These are phyloP conservation scores for Neonectria faginata DNA, from an alignment of 2,329 filamentous ascomycete species.

Conservation along the genomic window DNA sequence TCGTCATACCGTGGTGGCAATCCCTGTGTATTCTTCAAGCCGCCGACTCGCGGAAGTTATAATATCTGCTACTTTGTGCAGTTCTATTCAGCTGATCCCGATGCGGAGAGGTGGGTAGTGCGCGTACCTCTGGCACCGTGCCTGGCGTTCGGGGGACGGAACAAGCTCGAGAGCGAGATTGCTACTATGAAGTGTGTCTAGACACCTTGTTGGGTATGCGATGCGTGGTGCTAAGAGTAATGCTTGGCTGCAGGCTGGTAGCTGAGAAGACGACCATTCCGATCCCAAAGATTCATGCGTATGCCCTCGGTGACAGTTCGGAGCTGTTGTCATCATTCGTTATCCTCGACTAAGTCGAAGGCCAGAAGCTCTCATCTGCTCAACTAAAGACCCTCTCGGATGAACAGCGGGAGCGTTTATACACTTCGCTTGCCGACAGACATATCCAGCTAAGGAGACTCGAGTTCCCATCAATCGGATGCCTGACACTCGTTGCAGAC, in stretches of 20 bases:
- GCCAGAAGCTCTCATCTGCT: constrained; percentile 16
- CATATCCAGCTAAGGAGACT: constrained; percentile 31
- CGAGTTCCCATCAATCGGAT: constrained; percentile 33
- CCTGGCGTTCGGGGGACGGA: constrained; percentile 11
- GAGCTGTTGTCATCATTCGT: constrained; percentile 32
- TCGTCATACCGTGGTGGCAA: constrained; percentile 31
- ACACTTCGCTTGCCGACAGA: constrained; percentile 24
- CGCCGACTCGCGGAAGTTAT: constrained; percentile 29
- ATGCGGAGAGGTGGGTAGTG: constrained; percentile 29
- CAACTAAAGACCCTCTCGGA: background rate
- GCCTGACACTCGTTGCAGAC: constrained; percentile 13
- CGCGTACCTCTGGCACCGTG: constrained; percentile 30
- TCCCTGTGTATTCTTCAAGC: constrained; percentile 32
- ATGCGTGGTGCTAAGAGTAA: no score
- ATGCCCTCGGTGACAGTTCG: no score
- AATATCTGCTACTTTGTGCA: constrained; percentile 39
- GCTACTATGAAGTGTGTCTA: no score
- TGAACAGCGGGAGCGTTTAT: constrained; percentile 10
- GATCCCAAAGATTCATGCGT: no score
- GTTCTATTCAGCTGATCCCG: constrained; percentile 18
- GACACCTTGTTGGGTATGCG: no score
- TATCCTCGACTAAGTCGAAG: constrained; percentile 38
- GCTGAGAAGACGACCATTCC: no score
- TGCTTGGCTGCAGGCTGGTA: no score
- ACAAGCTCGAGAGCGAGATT: no score